Evolutionary conservation across 768 basidiomycete genomes (phyloP), one percentile per base, ranked within the genome.

Genomic region (Boletales sp.): DNA sequence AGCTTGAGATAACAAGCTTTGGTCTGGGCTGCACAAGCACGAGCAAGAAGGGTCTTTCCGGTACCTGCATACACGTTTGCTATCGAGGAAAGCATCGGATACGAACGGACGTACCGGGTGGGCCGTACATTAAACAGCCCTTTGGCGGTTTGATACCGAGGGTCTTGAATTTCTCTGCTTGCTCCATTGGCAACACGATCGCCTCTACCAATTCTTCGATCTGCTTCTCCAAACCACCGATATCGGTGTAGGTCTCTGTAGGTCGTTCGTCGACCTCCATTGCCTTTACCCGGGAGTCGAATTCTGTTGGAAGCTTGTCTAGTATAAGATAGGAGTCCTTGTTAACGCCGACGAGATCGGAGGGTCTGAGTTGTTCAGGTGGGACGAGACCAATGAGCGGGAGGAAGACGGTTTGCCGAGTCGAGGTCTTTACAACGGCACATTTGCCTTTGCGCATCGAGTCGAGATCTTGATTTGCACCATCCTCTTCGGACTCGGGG

Each of bases 191-290:
- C 55, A 97, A 69, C 3, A 99, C 95, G 54, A 99, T 97, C 0
- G 97, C 97, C 69, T 99, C 97, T 1, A 97, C 93, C 45, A 99
- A 69, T 67, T 98, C 97, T 67, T 98, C 97, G 47, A 99, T 98
- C 76, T 99, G 97, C 72, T 98, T 98, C 77, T 98, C 97, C 67
- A 99, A 63, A 19, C 97, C 97, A 69, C 97, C 97, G 53, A 99
- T 95, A 69, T 94, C 93, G 19, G 94, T 94, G 63, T 97, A 98
- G 3, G 86, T 90, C 69, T 98, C 97, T 12, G 94, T 98, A 31
- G 97, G 97, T 45, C 93, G 80, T 68, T 98, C 97, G 58, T 99
- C 97, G 2, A 99, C 97, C 64, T 99, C 97, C 97, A 99, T 99
- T 9, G 97, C 97, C 69, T 97, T 98, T 21, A 99, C 97, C 40